Evolutionary conservation across 352 stramenopile genomes (phyloP), one percentile per base, ranked within the genome.

Genomic region (Phytopythium cucurbitacearum): DNA sequence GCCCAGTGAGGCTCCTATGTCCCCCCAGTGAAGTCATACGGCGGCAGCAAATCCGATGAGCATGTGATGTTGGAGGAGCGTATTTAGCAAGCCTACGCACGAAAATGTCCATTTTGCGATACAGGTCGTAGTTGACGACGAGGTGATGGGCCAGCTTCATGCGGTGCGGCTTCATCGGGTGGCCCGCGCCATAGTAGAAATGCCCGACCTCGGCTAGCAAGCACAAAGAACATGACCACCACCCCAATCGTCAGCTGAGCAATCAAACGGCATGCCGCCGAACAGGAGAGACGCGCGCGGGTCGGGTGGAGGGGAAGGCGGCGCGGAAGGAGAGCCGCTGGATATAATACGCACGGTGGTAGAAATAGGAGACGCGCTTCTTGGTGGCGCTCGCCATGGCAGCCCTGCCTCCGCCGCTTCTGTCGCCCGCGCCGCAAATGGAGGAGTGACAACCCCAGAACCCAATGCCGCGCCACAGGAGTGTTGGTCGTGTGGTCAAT

Each of bases 81-180:
- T 28, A 28, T 28, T 28, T 28, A 32, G 36, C 16, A 16, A 10
- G 16, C 36, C 55, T 37, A 59, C 76, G 28, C 78, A 95, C 84
- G 80, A 99, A 99, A 40, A 98, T 96, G 59, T 99, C 96, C 95
- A 99, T 99, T 72, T 99, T 96, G 46, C 91, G 89, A 72, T 99
- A 99, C 16, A 99, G 70, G 33, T 97, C 96, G 72, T 99, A 99
- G 42, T 91, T 90, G n/a, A 99, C 76, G 39, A 99, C 89, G 3
- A 99, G 81, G 64, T 99, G 95, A 74, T 99, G 97, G 44, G 97
- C 87, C 61, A 99, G 71, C 77, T 98, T 98, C 40, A 99, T 81
- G 49, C 97, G 91, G 55, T 93, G 85, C 7, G 95, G 95, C 81
- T 99, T 99, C 96, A 99, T 99, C 36, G 96, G 96, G 72, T 99